Percentiles rank a stretch among this genome's conserved stretches.
Evolutionary conservation across 441 rosid species (phyloP).

Genomic region (Biscutella auriculata): DNA sequence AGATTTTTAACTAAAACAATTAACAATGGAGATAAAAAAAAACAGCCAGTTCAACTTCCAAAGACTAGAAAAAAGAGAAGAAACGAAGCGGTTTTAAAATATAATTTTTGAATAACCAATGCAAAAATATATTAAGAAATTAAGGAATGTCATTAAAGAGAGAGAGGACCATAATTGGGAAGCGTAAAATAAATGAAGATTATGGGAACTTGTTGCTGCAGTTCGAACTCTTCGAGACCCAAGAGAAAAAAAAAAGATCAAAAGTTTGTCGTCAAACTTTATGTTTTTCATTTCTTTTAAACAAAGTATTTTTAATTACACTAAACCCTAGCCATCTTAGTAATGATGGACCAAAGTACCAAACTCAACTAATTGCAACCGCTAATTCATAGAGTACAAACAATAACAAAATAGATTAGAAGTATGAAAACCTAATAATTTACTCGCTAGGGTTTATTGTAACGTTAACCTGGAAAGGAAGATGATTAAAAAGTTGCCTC

Average conservation of each 20-base stretch:
- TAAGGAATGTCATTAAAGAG: constrained; percentile 10
- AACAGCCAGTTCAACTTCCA: too few relatives aligned
- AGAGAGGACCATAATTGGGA: constrained; percentile 20
- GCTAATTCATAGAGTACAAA: background rate
- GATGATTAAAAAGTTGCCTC: too few relatives aligned
- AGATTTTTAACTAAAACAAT: too few relatives aligned
- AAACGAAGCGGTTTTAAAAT: background rate
- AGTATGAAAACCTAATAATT: background rate
- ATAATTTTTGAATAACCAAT: background rate
- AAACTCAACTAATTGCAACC: constrained; percentile 10
- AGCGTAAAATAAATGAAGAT: constrained; percentile 16
- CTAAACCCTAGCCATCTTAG: constrained; percentile 21
- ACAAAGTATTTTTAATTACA: background rate
- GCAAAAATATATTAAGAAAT: background rate
- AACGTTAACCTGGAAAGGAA: background rate
- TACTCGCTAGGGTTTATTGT: background rate
- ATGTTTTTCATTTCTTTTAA: background rate
- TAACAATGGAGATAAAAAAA: too few relatives aligned
- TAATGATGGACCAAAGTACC: too few relatives aligned
- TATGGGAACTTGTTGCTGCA: constrained; percentile 31
- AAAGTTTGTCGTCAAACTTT: constrained; percentile 21
- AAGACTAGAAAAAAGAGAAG: constrained; percentile 3
- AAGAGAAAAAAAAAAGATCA: constrained; percentile 15
- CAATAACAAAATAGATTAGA: background rate
- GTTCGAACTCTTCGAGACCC: constrained; percentile 18